Evolutionary conservation across 179 eudicot genomes (phyloP), one percentile per base, ranked within the genome.

Genomic region (Spergularia azorica): DNA sequence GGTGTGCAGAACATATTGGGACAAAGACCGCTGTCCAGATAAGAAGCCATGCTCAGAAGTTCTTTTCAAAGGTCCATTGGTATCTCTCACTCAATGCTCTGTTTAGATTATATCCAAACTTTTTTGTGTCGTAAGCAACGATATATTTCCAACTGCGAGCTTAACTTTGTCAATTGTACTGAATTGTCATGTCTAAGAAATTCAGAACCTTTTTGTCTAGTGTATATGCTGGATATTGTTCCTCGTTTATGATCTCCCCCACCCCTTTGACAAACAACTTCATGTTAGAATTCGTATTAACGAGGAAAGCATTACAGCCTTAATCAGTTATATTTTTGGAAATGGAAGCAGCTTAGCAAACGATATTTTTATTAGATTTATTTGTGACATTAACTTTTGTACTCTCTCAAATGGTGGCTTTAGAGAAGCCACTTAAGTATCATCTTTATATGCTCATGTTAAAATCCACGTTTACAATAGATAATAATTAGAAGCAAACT

Each of bases 1-100:
- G 89, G 62, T 83, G 70, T 76, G 85, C 94, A 95, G 99, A 95
- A 79, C 97, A 95, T 83, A 87, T 95, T 76, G 99, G 99, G 79
- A 91, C 98, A 73, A 95, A 95, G 91, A 95, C 99, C 56, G 99
- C 99, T 82, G 99, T 95, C 92, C 98, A 93, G 86, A 93, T 93
- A 77, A 86, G 98, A 89, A 93, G 98, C 85, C 98, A 93, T 89
- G 98, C 98, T 63, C 98, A 93, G 80, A 93, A 93, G 73, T 93
- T 93, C 86, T 93, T 93, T 83, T 87, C 98, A 74, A 93, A 94
- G 98, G 98, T 93, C 83, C 87, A 84, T 84, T 78, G 82, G 79
- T 85, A 85, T 82, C 88, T 88, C 84, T 79, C 81, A 56, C 72
- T 82, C 74, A 77, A 55, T 72, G 65, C 79, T 79, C 74, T 50